Evolutionary conservation across 2,329 filamentous ascomycete genomes (phyloP).

Genomic region (Fusarium pseudocircinatum): DNA sequence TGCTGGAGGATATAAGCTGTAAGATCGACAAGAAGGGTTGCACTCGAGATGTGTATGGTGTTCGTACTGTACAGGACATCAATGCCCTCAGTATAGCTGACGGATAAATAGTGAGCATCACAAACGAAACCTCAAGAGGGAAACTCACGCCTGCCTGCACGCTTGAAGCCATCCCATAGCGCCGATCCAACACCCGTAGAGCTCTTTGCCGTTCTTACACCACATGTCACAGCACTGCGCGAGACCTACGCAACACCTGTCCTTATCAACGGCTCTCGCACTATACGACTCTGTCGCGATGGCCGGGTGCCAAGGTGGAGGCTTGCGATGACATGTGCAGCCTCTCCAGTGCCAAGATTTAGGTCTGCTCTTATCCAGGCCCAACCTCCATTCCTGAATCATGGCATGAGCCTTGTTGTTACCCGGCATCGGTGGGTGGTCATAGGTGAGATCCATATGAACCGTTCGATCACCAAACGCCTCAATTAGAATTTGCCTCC

Average conservation of each 20-base stretch:
- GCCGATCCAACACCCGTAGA: not conserved
- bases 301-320: not conserved
- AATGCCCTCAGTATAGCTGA: not conserved
- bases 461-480: not conserved
- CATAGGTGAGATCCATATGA: not conserved
- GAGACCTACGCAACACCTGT: not conserved
- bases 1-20: not conserved
- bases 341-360: not conserved
- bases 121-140: no score
- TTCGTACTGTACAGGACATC: not conserved
- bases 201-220: not conserved
- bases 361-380: not conserved
- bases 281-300: no score
- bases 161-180: not conserved
- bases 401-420: not conserved
- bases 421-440: not conserved
- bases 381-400: not conserved
- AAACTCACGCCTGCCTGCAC: not conserved
- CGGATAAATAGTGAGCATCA: not conserved
- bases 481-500: not conserved
- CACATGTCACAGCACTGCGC: not conserved
- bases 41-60: not conserved
- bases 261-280: no score
- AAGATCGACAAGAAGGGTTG: not conserved
- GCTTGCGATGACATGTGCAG: not conserved